Evolutionary conservation across 108 stramenopile species (phyloP).

Genomic region (Craspedostauros australis): DNA sequence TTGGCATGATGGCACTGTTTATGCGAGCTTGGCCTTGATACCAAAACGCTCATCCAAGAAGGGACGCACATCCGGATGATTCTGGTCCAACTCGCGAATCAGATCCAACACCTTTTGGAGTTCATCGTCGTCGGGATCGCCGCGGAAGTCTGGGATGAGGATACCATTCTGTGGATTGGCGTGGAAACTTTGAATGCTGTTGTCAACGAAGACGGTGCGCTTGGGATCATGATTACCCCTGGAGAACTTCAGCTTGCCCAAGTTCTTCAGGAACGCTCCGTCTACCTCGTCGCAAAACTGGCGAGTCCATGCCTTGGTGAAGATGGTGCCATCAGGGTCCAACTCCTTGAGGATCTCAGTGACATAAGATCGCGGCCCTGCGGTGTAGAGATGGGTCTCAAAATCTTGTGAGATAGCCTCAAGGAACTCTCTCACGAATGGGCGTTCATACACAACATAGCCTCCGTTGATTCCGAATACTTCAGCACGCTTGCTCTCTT

Average conservation of each 20-base stretch:
- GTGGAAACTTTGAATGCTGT: constrained; percentile 89
- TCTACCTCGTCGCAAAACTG: constrained; percentile 79
- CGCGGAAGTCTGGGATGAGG: constrained; percentile 95
- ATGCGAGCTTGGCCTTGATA: too few species aligned
- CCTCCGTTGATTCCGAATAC: too few species aligned
- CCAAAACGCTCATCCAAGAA: constrained; percentile 76
- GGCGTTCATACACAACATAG: constrained; percentile 96
- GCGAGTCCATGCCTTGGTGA: constrained; percentile 80
- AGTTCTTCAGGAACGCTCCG: constrained; percentile 85
- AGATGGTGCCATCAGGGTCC: constrained; percentile 82
- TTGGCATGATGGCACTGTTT: too few species aligned
- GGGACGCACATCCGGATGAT: constrained; percentile 91
- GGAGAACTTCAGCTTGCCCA: not conserved
- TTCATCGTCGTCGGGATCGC: constrained; percentile 90
- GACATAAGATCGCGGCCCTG: constrained; percentile 95
- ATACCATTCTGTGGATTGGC: constrained; percentile 96
- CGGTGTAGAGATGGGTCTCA: constrained; percentile 96
- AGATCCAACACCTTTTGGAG: constrained; percentile 88
- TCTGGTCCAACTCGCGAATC: constrained; percentile 77
- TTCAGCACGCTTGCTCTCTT: too few species aligned
- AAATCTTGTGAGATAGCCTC: constrained; percentile 61
- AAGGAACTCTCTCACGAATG: constrained; percentile 88
- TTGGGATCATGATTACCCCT: constrained; percentile 15
- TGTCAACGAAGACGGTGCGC: constrained; percentile 96
- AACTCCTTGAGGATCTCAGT: constrained; percentile 85